Conservation (phyloP, 768 basidiomycete species). For the Lactarius vividus region DNA sequence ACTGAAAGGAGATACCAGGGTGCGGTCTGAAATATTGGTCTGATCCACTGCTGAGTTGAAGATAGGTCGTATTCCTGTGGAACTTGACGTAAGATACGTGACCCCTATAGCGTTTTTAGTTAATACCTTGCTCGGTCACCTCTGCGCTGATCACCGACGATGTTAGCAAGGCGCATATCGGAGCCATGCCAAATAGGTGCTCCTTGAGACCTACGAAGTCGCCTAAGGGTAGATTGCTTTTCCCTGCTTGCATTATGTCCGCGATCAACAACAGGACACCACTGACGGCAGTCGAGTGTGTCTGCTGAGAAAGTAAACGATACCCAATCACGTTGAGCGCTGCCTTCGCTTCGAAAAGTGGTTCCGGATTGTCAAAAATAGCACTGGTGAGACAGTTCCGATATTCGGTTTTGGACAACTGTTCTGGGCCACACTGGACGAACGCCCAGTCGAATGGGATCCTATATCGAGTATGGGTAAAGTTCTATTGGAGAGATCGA, state of each 20-base stretch:
- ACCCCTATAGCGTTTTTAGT: not conserved
- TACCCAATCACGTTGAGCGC: conserved; percentile 17
- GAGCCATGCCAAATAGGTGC: conserved; percentile 16
- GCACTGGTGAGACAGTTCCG: conserved; percentile 8
- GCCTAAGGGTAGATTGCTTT: not conserved
- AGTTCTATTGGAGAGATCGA: not conserved
- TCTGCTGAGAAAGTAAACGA: not conserved
- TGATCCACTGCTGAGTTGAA: conserved; percentile 7
- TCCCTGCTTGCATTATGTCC: conserved; percentile 18
- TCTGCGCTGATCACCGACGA: conserved; percentile 1
- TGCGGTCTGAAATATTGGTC: conserved; percentile 18
- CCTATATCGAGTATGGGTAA: conserved; percentile 1
- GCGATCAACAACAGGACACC: conserved; percentile 11
- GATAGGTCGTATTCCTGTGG: conserved; percentile 15
- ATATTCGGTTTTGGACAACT: conserved; percentile 13
- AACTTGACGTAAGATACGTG: not conserved
- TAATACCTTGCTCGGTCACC: conserved; percentile 17
- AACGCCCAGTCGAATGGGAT: conserved; percentile 22
- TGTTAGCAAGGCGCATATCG: conserved; percentile 12
- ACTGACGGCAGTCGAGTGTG: not conserved
- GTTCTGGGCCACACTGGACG: conserved; percentile 17
- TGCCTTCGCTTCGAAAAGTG: conserved; percentile 15
- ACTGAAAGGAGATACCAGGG: conserved; percentile 2
- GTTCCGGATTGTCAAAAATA: conserved; percentile 10
- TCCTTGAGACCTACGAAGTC: conserved; percentile 16